A percentile compares a stretch with the other conserved stretches of the same genome.
phyloP scores from a whole-genome alignment of 1,284 basidiomycete genomes.

The Hypsizygus ulmarius region DNA sequence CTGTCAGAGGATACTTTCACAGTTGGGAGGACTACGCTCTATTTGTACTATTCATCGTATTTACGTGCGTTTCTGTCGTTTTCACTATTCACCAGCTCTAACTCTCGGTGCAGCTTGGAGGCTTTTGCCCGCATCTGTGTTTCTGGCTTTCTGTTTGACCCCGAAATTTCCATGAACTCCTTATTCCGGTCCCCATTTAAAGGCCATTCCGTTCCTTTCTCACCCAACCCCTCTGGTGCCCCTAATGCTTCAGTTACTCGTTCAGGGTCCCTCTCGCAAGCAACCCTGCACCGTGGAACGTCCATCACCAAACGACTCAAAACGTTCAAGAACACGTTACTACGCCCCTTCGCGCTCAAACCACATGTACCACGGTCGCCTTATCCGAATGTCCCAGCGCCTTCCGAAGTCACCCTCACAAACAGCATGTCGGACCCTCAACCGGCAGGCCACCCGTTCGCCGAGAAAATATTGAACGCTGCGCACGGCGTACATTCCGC shows the following conservation, averaged over 20 bases:
- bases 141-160: constrained; percentile 89
- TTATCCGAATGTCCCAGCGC: constrained; percentile 16
- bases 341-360: constrained; percentile 32
- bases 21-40: constrained; percentile 86
- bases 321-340: constrained; percentile 29
- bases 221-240: constrained; percentile 23
- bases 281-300: constrained; percentile 24
- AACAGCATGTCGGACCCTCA: constrained; percentile 2
- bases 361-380: constrained; percentile 18
- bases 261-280: constrained; percentile 33
- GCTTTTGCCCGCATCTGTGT: constrained; percentile 87
- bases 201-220: constrained; percentile 32
- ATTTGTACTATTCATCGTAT: constrained; percentile 81
- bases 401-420: constrained; percentile 20
- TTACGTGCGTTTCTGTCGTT: constrained; percentile 64
- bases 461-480: constrained; percentile 19
- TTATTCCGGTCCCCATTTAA: constrained; percentile 50
- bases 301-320: constrained; percentile 38
- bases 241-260: constrained; percentile 26
- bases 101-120: constrained; percentile 60
- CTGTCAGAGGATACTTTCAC: constrained; percentile 75
- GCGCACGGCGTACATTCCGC: constrained; percentile 23
- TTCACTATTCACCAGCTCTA: constrained; percentile 7
- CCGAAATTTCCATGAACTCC: constrained; percentile 62
- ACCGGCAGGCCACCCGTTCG: constrained; percentile 6